Conservation (phyloP, 2,329 filamentous ascomycete genomes). For the Hymenoscyphus occultus region DNA sequence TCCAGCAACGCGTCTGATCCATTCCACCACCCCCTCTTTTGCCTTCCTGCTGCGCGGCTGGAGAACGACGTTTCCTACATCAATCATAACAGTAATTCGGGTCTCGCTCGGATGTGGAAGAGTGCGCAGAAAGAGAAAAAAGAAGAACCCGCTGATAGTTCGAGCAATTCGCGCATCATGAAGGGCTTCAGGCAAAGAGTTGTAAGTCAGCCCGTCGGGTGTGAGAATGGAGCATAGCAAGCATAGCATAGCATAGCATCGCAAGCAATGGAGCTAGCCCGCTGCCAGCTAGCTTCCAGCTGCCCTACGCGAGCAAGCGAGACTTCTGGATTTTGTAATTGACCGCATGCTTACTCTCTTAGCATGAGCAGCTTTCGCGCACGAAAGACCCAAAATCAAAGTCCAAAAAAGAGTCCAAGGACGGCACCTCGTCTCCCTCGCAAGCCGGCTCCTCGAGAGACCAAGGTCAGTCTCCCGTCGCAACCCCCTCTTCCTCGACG, state of each 20-base stretch:
- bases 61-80: not conserved
- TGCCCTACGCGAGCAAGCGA: constrained; percentile 6
- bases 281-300: not conserved
- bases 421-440: constrained; percentile 77
- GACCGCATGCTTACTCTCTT: constrained; percentile 45
- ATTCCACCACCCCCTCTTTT: constrained; percentile 3
- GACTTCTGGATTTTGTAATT: constrained; percentile 5
- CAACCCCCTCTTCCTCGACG: constrained; percentile 85
- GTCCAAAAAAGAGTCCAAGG: constrained; percentile 65
- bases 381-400: constrained; percentile 75
- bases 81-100: not conserved
- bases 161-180: constrained; percentile 57
- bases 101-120: constrained; percentile 2
- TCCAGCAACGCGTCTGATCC: constrained; percentile 1
- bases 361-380: constrained; percentile 84
- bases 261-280: not conserved
- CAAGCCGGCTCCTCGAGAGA: constrained; percentile 49
- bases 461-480: constrained; percentile 56
- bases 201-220: constrained; percentile 55
- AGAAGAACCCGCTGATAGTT: constrained; percentile 9
- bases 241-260: not conserved
- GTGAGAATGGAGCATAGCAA: not conserved
- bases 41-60: not conserved
- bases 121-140: not conserved
- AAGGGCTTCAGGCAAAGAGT: constrained; percentile 97